These are phyloP conservation scores for Onygenales sp. DNA, from an alignment of 2,329 filamentous ascomycete genomes.

Conservation along the genomic window DNA sequence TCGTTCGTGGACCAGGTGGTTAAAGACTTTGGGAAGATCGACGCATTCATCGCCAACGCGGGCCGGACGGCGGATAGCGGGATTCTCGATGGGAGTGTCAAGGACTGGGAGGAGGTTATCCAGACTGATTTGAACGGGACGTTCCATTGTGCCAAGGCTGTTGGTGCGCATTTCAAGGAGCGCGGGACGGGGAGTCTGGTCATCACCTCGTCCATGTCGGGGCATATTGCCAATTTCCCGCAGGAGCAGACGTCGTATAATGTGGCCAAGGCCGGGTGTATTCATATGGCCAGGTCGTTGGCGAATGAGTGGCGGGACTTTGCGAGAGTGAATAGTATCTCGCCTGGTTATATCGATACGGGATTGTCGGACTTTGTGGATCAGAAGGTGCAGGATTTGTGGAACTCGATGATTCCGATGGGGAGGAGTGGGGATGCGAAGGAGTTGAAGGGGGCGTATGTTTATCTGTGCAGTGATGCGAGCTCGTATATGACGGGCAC, in stretches of 20 bases:
- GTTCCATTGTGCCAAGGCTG: slow-evolving; percentile 78
- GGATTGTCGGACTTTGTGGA: slow-evolving; percentile 57
- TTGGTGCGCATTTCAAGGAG: slow-evolving; percentile 68
- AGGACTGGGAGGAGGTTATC: slow-evolving; percentile 69
- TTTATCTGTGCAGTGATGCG: slow-evolving; percentile 68
- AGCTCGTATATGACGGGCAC: slow-evolving; percentile 64
- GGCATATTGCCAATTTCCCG: slow-evolving; percentile 47
- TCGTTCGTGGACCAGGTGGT: slow-evolving; percentile 51
- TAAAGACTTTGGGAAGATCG: slow-evolving; percentile 61
- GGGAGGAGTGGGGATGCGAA: slow-evolving; percentile 55
- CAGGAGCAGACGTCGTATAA: slow-evolving; percentile 60
- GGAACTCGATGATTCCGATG: slow-evolving; percentile 46
- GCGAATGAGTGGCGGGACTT: slow-evolving; percentile 64
- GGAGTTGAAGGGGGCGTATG: slow-evolving; percentile 67
- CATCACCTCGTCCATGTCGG: slow-evolving; percentile 56
- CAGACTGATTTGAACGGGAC: slow-evolving; percentile 79
- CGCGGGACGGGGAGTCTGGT: slow-evolving; percentile 55
- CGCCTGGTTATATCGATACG: slow-evolving; percentile 60
- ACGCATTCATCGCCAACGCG: slow-evolving; percentile 60
- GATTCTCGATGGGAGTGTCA: slow-evolving; percentile 58
- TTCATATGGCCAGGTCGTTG: slow-evolving; percentile 54
- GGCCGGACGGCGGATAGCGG: slow-evolving; percentile 61
- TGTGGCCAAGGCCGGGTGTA: slow-evolving; percentile 57
- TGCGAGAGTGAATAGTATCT: slow-evolving; percentile 59
- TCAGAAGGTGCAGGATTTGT: slow-evolving; percentile 43